Evolutionary conservation across 441 rosid species (phyloP), one percentile per base, ranked within the genome.

Genomic region (Pelargonium myrrhifolium): DNA sequence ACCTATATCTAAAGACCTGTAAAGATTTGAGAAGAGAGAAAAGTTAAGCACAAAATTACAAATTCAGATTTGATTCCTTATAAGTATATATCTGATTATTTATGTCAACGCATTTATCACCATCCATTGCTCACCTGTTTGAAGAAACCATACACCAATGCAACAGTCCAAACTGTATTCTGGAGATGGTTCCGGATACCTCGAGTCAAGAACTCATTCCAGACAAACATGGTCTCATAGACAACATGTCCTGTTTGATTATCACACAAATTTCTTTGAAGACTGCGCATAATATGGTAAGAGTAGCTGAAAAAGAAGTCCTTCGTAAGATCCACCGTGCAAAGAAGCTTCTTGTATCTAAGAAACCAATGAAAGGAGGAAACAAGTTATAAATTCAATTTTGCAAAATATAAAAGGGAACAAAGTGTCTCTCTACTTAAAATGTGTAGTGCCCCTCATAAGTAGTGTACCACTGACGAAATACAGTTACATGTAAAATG

Each of bases 271-370:
- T 93, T 93, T 73, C 80, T 89, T 78, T 96, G 99, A 78, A 90
- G 96, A 80, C 97, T 82, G 73, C 87, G 80, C 99, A 93, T 93
- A 56, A 92, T 77, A 80, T 89, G 84, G 82, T 95, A 92, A 3
- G 99, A 90, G 82, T 96, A 96, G 81, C 99, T 96, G 82, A 89
- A 93, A 78, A 81, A 89, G 92, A 96, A 96, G 89, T 96, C 97
- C 83, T 90, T 93, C 1, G 97, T 93, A 67, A 96, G 93, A 82
- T 96, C 98, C 84, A 96, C 94, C 35, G 79, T 69, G 81, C 88
- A 74, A 47, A 96, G 81, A 72, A 96, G 99, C 87, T 86, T 93
- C 92, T 89, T 96, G 96, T 93, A 96, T 86, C 99, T 96, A 81
- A 39, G 12, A 56, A 66, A 75, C 66, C 78, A 80, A 76, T 70